Base-by-base conservation (phyloP, 2,329 filamentous ascomycete genomes). In the Paracorniculantispora psalliotae region DNA sequence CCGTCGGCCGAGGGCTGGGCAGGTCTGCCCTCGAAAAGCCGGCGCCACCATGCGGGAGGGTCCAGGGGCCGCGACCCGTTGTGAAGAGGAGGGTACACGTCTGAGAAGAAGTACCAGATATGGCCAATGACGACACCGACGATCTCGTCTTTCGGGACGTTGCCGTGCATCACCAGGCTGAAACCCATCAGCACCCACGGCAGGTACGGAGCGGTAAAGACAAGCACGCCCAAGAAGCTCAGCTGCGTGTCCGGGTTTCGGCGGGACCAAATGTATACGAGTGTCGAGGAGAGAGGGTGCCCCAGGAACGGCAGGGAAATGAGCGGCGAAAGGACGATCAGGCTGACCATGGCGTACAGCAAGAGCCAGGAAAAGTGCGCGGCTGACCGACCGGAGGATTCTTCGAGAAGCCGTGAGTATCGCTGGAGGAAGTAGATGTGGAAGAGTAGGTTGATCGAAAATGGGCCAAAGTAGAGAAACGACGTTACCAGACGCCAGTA, bases 391-490 rank as follows among this genome's bases (percentile, higher is more conserved):
- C 92, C 91, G n/a, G 92, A 92, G 0, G 91, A 92, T 74, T 97
- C 93, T 75, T 99, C 94, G 49, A 99, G 85, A 46, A 97, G 88
- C 53, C 94, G 89, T 7, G 93, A 92, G 74, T 99, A 99, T 59
- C 94, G 89, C 72, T 97, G 92, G 60, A 97, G 87, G 77, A 99
- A 99, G 82, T 97, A 99, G 72, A 97, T 90, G 73, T 97, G 93
- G 79, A 97, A 97, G 66, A 97, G 82, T 43, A 99, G 86, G 72
- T 97, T 94, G 70, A 99, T 85, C 30, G 89, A 94, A 64, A 97
- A 86, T 2, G 93, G 92, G 2, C 94, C 94, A 71, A 97, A 97
- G 79, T 97, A 99, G 69, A 97, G 85, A 77, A 99, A 99, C 1
- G 93, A 96, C 2, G 93, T 96, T 43, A 96, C 69, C n/a, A 99